Base-by-base conservation (phyloP, 495 filamentous ascomycete genomes). In the Diplogelasinospora grovesii region DNA sequence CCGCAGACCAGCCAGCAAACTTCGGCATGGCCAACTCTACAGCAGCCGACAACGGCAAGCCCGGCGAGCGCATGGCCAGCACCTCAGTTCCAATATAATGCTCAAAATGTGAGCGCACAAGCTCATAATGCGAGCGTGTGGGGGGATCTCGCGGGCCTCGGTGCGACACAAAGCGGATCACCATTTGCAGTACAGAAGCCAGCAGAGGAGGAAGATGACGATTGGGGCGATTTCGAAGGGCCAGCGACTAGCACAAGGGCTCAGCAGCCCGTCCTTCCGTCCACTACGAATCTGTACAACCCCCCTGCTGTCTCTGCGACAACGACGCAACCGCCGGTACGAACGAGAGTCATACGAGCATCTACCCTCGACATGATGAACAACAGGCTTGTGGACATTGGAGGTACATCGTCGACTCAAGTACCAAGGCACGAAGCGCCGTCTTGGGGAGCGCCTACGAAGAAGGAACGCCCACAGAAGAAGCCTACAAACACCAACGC, bases 171-270 rank as follows among this genome's bases (percentile, higher is more conserved):
- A 25, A 42, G 20, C n/a, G 29, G 24, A 1, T 28, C 36, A 8
- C 25, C 28, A 6, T 23, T 20, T 29, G 10, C 16, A 9, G 33
- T 26, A 40, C 25, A 30, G 31, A 20, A 23, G 8, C 31, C 44
- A 8, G 42, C 68, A 14, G 57, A 57, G 0, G 68, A 66, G 5
- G 71, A 72, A 5, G 78, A 83, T 23, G 82, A 86, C 52, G 82
- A 79, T 9, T 88, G 82, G 75, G 83, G 83, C 10, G 82, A 86
- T 40, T 88, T 88, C 48, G 83, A 84, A 50, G 70, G n/a, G n/a
- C n/a, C n/a, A n/a, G n/a, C n/a, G n/a, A n/a, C n/a, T n/a, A n/a
- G n/a, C n/a, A n/a, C n/a, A n/a, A n/a, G n/a, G n/a, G n/a, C n/a
- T n/a, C n/a, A n/a, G n/a, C n/a, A n/a, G n/a, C n/a, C n/a, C n/a